Base-by-base conservation (phyloP, 345 rosid genomes). In the Raphanus sativus region DNA sequence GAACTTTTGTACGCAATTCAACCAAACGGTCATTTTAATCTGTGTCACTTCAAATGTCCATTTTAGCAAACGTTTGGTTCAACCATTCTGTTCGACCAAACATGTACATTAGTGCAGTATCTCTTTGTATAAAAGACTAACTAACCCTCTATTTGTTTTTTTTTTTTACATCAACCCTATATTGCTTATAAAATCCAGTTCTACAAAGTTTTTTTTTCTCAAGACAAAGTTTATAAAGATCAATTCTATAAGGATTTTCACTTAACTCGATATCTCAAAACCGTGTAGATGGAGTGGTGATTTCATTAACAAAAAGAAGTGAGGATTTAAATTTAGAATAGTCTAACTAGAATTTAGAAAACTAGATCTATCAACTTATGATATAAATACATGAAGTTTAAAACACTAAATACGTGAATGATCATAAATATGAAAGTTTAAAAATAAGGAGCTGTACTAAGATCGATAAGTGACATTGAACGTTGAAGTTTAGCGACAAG, bases 11-110 rank as follows among this genome's bases (percentile, higher is more conserved):
- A 50, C 5, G 8, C 8, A 15, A 50, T 50, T 50, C 55, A 50
- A 50, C 21, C 55, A 50, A 50, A 15, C 55, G 55, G 55, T 50
- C 55, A 50, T 50, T 50, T 50, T 50, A 50, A n/a, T 50, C 55
- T n/a, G 3, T 48, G 55, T 50, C 55, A 50, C 21, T 50, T 48
- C 54, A n/a, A 4, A 48, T 4, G 17, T 48, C n/a, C 17, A 48
- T 48, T 48, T 48, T 50, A 50, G 55, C 55, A 50, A n/a, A n/a
- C 55, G 34, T 63, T 33, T 63, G n/a, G 60, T 55, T 54, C 59
- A 50, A 15, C 56, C 50, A 45, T 45, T 17, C 5, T 8, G 60
- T 21, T 55, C 60, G 24, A 25, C 26, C 21, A 62, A 62, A 30
- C 66, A 25, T 0, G 12, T 28, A 62, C 26, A 40, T 40, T 65